phyloP scores from a whole-genome alignment of 768 basidiomycete genomes.

The Dacryopinax spathularia region DNA sequence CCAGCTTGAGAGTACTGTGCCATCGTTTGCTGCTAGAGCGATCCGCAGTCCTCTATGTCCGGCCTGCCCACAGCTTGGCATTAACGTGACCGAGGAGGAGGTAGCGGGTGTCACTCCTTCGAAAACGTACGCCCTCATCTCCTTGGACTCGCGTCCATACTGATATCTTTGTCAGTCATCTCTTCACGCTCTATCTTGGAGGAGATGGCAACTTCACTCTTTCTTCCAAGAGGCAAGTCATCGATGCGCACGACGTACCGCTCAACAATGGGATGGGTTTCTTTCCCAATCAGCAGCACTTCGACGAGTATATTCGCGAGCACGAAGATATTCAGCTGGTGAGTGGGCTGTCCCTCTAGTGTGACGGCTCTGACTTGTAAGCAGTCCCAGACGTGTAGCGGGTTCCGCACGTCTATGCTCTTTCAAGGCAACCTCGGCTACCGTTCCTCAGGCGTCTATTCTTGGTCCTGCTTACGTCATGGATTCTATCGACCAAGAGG shows the following conservation, averaged over 20 bases:
- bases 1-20: background rate
- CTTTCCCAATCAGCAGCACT: background rate
- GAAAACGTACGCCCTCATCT: background rate
- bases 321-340: background rate
- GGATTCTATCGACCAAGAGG: conserved; percentile 10
- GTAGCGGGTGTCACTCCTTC: background rate
- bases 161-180: background rate
- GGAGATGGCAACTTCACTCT: background rate
- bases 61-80: background rate
- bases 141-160: background rate
- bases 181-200: background rate
- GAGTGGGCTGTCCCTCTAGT: background rate
- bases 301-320: background rate
- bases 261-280: background rate
- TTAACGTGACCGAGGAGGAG: background rate
- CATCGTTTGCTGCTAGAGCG: background rate
- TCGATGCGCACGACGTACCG: background rate
- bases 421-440: background rate
- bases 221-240: background rate
- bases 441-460: background rate
- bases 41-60: background rate
- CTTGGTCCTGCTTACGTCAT: conserved; percentile 11
- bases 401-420: background rate
- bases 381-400: background rate
- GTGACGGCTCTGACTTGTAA: background rate